These are phyloP conservation scores for Trichoderma sp. DNA, from an alignment of 2,329 filamentous ascomycete species.

Conservation along the genomic window DNA sequence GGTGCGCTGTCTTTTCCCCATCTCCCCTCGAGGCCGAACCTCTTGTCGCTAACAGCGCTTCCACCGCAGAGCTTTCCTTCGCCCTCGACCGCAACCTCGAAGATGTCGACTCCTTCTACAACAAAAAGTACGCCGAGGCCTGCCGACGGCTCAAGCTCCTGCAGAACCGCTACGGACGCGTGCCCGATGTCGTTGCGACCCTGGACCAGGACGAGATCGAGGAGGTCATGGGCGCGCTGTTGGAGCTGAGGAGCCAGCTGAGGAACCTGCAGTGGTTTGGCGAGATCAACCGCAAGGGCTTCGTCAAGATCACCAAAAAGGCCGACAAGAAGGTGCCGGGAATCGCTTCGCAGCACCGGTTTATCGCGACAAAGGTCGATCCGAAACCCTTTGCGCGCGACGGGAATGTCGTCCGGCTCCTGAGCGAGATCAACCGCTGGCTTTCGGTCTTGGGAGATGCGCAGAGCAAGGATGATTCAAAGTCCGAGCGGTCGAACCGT, in stretches of 20 bases:
- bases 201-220: slow-evolving; percentile 88
- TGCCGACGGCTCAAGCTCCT: slow-evolving; percentile 82
- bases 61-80: slow-evolving; percentile 84
- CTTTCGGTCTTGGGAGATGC: slow-evolving; percentile 78
- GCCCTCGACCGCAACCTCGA: slow-evolving; percentile 95
- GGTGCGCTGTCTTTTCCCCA: slow-evolving; percentile 60
- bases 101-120: slow-evolving; percentile 95
- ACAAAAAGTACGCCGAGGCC: slow-evolving; percentile 87
- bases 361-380: slow-evolving; percentile 88
- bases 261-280: slow-evolving; percentile 97
- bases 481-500: slow-evolving; percentile 71
- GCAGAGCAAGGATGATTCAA: slow-evolving; percentile 73
- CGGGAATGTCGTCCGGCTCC: slow-evolving; percentile 50
- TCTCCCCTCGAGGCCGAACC: slow-evolving; percentile 27
- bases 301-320: slow-evolving; percentile 99
- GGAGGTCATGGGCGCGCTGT: slow-evolving; percentile 84
- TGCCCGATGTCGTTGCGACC: slow-evolving; percentile 67
- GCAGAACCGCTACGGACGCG: slow-evolving; percentile 81
- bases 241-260: slow-evolving; percentile 84
- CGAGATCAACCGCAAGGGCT: slow-evolving; percentile 92
- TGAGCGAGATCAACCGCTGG: slow-evolving; percentile 82
- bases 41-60: slow-evolving; percentile 39
- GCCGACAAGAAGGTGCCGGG: slow-evolving; percentile 89
- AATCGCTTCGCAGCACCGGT: slow-evolving; percentile 77
- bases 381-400: slow-evolving; percentile 84